Base-by-base conservation (phyloP, 108 stramenopile genomes). In the Pseudonitzschia pungens region DNA sequence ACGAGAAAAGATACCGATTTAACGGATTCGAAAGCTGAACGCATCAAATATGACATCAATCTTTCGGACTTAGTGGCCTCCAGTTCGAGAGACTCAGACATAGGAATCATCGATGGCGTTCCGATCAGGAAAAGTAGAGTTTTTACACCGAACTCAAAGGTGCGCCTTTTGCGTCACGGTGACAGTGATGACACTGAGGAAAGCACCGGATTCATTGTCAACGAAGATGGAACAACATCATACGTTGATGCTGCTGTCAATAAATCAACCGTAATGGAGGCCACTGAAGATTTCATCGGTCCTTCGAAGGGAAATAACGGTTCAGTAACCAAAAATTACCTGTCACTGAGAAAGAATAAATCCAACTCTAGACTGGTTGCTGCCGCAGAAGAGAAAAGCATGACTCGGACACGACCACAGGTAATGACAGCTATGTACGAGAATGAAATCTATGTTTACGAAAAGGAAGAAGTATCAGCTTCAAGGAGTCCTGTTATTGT, bases 381-480 rank as follows among this genome's bases (percentile, higher is more conserved):
- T 27, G 57, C 57, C 57, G 57, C 57, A 22, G 57, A 58, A 31
- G 57, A 58, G n/a, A 58, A 58, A 0, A 14, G 9, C 29, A 58
- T 15, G 9, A 58, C 29, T n/a, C 57, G 57, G 22, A 27, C 29
- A 27, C 57, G 57, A 27, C 21, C 57, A 14, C 67, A 75, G 69
- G 27, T 4, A 7, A 27, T 27, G 12, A 27, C 57, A n/a, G 57
- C 24, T 59, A 88, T 15, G 89, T 89, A 90, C 70, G 93, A 65
- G 93, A 90, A 60, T 81, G 93, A 9, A 89, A 94, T 72, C 81
- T 87, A 2, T 71, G 93, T 87, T 14, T 86, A 82, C 56, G 93
- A 94, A 58, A 15, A 28, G 0, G 66, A 67, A 16, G 66, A 2
- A 44, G 10, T 26, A 48, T 26, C 22, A 28, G 15, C 45, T 2